These are phyloP conservation scores for Ogataea methanolica DNA, from an alignment of 805 yeast species.

Conservation along the genomic window DNA sequence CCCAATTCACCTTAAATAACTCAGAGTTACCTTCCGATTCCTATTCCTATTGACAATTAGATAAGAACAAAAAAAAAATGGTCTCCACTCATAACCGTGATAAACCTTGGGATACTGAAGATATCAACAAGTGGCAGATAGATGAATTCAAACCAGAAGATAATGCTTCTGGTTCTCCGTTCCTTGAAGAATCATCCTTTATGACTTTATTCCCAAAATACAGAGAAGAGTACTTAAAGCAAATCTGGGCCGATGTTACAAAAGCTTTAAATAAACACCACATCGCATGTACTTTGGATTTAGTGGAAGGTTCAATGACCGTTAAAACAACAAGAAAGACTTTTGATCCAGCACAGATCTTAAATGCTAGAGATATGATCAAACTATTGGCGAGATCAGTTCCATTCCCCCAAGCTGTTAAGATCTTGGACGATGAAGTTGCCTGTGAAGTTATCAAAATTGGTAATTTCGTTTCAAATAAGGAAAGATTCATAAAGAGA, in stretches of 20 bases:
- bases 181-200: constrained; percentile 93
- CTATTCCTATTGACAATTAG: too few relatives aligned
- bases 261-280: constrained; percentile 67
- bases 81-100: constrained; percentile 90
- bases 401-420: constrained; percentile 94
- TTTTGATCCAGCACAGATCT: constrained; percentile 87
- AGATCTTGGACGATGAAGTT: constrained; percentile 83
- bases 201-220: constrained; percentile 95
- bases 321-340: constrained; percentile 95
- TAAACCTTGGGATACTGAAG: constrained; percentile 97
- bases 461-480: constrained; percentile 82
- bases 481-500: constrained; percentile 91
- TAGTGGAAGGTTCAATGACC: constrained; percentile 97
- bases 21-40: too few relatives aligned
- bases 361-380: constrained; percentile 92
- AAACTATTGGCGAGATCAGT: constrained; percentile 93
- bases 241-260: constrained; percentile 93
- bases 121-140: constrained; percentile 86
- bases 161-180: constrained; percentile 79
- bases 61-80: constrained; percentile 40
- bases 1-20: too few relatives aligned
- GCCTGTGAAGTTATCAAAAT: constrained; percentile 97
- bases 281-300: constrained; percentile 77
- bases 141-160: constrained; percentile 90
- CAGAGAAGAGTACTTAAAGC: constrained; percentile 83